Base-by-base conservation (phyloP, 805 yeast genomes). In the Wickerhamiella vanderwaltii region DNA sequence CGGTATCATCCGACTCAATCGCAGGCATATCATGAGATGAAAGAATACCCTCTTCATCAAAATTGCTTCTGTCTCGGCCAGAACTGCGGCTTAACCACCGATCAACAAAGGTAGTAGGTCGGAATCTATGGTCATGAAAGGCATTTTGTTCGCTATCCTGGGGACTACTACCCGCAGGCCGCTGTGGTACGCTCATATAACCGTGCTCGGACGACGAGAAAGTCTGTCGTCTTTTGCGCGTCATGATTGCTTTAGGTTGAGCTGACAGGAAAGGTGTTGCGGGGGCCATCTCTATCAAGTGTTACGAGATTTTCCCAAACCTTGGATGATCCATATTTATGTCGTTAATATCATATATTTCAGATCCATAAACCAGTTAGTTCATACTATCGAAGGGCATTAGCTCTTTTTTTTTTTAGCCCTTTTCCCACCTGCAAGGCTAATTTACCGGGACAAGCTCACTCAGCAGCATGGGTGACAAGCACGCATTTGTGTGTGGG, bases 51-150 rank as follows among this genome's bases (percentile, higher is more conserved):
- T 37, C 36, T 31, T 48, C 25, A 29, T 45, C 44, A 34, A 48
- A 22, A 2, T 33, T 30, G 13, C 39, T 34, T 9, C 41, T 39
- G 15, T 12, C 25, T n/a, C 39, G 35, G 25, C 43, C 15, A 9
- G 50, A 35, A 35, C 44, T 41, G 28, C 55, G 52, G 7, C 50
- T 49, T 34, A 52, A 30, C 55, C 55, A 52, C 18, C 56, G 48
- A 43, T 50, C 52, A 9, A 52, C 55, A 28, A 50, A 47, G 18
- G 33, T 28, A 6, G 45, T 26, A 11, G 44, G 29, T 25, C 41
- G 29, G 30, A 38, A 38, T 4, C 41, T 20, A 30, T 38, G 41
- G 18, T 38, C 41, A 19, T 29, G 32, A 18, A 38, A 30, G 25
- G 33, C 32, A 1, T 19, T 12, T 13, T 25, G 32, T 7, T 37